Percentiles rank a stretch among this genome's conserved stretches.
Evolutionary conservation across 1,284 basidiomycete species (phyloP).

Genomic region (Trametes pubescens): DNA sequence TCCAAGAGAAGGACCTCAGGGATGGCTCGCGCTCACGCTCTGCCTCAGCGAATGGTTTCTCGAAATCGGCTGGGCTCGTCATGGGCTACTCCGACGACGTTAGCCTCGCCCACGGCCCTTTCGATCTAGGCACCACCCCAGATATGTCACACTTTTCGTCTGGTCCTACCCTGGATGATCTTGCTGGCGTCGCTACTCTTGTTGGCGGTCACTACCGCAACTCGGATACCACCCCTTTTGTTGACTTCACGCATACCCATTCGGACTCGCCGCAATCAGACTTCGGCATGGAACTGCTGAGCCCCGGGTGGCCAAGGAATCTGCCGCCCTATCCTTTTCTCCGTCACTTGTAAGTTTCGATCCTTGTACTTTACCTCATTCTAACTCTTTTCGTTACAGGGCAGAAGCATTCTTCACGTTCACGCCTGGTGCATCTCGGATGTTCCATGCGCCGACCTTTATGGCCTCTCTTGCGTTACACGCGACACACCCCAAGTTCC

Average conservation of each 20-base stretch:
- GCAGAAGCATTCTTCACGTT: conserved; percentile 78
- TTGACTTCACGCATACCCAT: background rate
- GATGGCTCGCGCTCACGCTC: conserved; percentile 7
- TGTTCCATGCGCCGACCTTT: conserved; percentile 73
- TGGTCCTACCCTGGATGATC: conserved; percentile 31
- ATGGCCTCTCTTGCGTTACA: conserved; percentile 68
- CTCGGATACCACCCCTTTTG: background rate
- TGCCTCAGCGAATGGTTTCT: background rate
- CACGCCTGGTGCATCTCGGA: conserved; percentile 70
- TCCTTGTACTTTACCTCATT: background rate
- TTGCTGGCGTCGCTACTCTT: conserved; percentile 31
- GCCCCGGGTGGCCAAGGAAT: conserved; percentile 69
- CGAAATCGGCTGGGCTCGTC: conserved; percentile 2
- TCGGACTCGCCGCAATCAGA: background rate
- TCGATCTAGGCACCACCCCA: background rate
- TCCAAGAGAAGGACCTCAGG: conserved; percentile 48
- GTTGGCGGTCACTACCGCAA: background rate
- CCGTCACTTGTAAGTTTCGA: conserved; percentile 62
- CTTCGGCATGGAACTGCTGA: conserved; percentile 43
- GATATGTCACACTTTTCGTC: conserved; percentile 18
- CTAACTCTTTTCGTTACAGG: conserved; percentile 44
- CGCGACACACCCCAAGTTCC: conserved; percentile 76
- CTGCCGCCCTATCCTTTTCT: conserved; percentile 67
- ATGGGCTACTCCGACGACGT: conserved; percentile 3
- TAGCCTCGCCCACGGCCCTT: background rate